These are phyloP conservation scores for Aeminium ludgeri DNA, from an alignment of 495 filamentous ascomycete genomes.

Conservation along the genomic window DNA sequence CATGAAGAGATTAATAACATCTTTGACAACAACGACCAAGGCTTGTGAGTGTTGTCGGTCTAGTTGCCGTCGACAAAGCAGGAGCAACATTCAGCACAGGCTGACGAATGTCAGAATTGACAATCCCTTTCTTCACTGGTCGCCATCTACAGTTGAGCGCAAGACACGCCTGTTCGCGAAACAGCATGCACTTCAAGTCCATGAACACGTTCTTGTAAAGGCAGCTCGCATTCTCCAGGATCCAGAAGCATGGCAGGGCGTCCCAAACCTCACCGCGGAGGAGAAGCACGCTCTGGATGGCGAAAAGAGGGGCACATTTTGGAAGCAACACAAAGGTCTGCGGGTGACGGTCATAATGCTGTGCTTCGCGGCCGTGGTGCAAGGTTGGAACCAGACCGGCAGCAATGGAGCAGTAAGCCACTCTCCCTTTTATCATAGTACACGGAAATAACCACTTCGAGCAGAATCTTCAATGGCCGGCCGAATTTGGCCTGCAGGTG, in stretches of 20 bases:
- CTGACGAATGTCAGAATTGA: neutral
- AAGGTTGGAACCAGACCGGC: constrained; percentile 28
- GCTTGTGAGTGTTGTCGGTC: neutral
- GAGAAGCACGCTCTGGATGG: constrained; percentile 36
- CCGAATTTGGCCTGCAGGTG: constrained; percentile 4
- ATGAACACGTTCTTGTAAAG: constrained; percentile 6
- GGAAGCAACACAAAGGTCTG: constrained; percentile 44
- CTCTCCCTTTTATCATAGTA: too few species aligned
- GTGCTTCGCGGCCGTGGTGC: constrained; percentile 53
- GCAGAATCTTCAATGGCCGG: constrained; percentile 8
- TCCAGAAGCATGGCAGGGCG: constrained; percentile 6
- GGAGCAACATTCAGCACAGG: neutral
- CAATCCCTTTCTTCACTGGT: constrained; percentile 8
- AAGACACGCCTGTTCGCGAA: constrained; percentile 1
- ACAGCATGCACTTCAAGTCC: constrained; percentile 2
- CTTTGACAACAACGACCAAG: constrained; percentile 5
- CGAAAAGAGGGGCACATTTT: constrained; percentile 40
- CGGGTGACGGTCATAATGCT: constrained; percentile 54
- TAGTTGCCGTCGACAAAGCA: too few species aligned
- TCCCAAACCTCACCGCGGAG: constrained; percentile 15
- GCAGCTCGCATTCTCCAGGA: constrained; percentile 1
- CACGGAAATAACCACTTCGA: too few species aligned
- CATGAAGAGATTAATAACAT: neutral
- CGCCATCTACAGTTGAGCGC: constrained; percentile 1
- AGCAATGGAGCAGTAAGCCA: constrained; percentile 29